Conservation (phyloP, 1,284 basidiomycete species). For the Apiotrichum domesticum region DNA sequence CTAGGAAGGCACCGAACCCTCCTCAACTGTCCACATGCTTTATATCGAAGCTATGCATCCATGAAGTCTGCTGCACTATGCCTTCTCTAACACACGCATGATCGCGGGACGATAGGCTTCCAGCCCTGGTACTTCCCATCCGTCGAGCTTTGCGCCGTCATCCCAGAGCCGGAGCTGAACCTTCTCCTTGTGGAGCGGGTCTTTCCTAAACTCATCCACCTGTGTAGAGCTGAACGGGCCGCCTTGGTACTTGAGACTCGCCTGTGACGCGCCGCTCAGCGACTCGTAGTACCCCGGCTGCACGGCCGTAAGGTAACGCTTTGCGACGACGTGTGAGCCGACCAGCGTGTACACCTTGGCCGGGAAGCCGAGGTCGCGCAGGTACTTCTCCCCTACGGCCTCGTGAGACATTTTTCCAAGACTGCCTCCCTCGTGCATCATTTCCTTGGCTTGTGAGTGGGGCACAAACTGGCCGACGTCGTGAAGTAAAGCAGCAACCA, state of each 20-base stretch:
- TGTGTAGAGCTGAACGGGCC: constrained; percentile 28
- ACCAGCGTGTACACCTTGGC: constrained; percentile 31
- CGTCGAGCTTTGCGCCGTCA: constrained; percentile 30
- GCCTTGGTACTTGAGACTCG: constrained; percentile 28
- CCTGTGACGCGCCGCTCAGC: constrained; percentile 25
- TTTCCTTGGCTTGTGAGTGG: constrained; percentile 16
- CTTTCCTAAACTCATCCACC: constrained; percentile 27
- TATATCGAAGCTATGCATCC: no score
- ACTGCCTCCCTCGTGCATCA: constrained; percentile 19
- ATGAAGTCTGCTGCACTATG: no score
- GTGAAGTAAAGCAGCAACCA: constrained; percentile 39
- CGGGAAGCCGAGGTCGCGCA: constrained; percentile 29
- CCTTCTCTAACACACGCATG: not conserved
- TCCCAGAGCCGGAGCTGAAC: constrained; percentile 33
- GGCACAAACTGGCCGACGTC: constrained; percentile 41
- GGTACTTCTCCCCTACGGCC: constrained; percentile 28
- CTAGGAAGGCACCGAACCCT: no score
- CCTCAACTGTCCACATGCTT: no score
- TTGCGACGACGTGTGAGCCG: constrained; percentile 37
- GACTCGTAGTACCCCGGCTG: constrained; percentile 22
- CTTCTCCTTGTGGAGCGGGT: constrained; percentile 29
- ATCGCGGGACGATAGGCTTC: constrained; percentile 15
- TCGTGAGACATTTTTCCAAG: constrained; percentile 34
- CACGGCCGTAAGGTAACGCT: constrained; percentile 29
- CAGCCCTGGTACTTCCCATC: constrained; percentile 20